phyloP scores from a whole-genome alignment of 2,329 filamentous ascomycete genomes.

The Ambrosiella beaveri region DNA sequence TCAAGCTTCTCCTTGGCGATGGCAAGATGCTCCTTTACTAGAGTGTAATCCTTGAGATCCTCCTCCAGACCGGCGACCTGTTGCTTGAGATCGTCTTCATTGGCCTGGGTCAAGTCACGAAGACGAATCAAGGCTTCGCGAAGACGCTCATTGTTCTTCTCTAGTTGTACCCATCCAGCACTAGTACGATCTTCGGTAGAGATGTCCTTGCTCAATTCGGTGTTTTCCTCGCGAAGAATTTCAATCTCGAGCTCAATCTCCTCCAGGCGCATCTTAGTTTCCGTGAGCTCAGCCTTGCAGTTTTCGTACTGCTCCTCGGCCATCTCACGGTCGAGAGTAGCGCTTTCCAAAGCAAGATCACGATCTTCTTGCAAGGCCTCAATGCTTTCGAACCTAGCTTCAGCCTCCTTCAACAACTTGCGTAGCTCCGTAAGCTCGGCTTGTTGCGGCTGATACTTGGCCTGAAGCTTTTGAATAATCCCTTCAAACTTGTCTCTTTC shows the following conservation, averaged over 20 bases:
- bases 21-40: slow-evolving; percentile 52
- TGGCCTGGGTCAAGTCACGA: slow-evolving; percentile 72
- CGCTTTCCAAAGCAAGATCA: slow-evolving; percentile 70
- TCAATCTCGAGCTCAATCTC: slow-evolving; percentile 81
- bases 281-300: slow-evolving; percentile 62
- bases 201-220: slow-evolving; percentile 69
- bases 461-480: slow-evolving; percentile 80
- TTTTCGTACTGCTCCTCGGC: slow-evolving; percentile 83
- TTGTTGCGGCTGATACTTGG: slow-evolving; percentile 72
- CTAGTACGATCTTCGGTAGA: slow-evolving; percentile 73
- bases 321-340: slow-evolving; percentile 84
- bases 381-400: slow-evolving; percentile 41
- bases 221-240: slow-evolving; percentile 71
- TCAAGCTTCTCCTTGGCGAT: slow-evolving; percentile 55
- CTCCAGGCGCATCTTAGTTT: slow-evolving; percentile 57
- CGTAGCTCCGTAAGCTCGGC: slow-evolving; percentile 62
- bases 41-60: slow-evolving; percentile 50
- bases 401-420: slow-evolving; percentile 60
- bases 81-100: slow-evolving; percentile 60
- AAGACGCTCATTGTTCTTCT: slow-evolving; percentile 74
- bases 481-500: slow-evolving; percentile 64
- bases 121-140: slow-evolving; percentile 70
- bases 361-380: slow-evolving; percentile 59
- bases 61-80: slow-evolving; percentile 59
- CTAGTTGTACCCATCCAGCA: slow-evolving; percentile 79